phyloP scores from a whole-genome alignment of 2,329 filamentous ascomycete genomes.

The Pseudocercospora fijiensis region DNA sequence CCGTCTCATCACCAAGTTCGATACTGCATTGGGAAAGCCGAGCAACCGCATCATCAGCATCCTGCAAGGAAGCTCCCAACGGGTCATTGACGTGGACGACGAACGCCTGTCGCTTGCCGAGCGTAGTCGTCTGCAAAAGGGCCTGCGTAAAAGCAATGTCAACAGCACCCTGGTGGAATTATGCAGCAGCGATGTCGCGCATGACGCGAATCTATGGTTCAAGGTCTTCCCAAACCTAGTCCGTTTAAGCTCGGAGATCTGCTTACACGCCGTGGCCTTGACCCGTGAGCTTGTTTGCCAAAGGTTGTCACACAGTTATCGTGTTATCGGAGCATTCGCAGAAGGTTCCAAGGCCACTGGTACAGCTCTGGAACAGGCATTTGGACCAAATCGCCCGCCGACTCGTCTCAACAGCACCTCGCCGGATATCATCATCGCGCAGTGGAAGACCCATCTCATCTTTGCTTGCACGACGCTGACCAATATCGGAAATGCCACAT shows the following conservation, averaged over 20 bases:
- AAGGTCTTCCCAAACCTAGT: conserved; percentile 97
- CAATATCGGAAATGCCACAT: conserved; percentile 60
- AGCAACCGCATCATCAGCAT: conserved; percentile 82
- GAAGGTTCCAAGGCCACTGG: conserved; percentile 58
- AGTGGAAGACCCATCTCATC: conserved; percentile 96
- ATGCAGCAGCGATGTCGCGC: conserved; percentile 91
- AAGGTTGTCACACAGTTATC: conserved; percentile 88
- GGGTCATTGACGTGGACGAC: conserved; percentile 88
- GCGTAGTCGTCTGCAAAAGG: conserved; percentile 84
- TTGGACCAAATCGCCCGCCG: conserved; percentile 26
- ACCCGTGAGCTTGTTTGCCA: conserved; percentile 91
- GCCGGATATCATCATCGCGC: conserved; percentile 85
- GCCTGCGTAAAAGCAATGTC: conserved; percentile 78
- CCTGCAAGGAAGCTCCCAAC: conserved; percentile 81
- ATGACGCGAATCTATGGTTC: conserved; percentile 94
- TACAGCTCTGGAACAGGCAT: conserved; percentile 62
- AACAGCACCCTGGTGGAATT: conserved; percentile 88
- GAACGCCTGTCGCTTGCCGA: conserved; percentile 90
- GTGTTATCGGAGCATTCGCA: conserved; percentile 73
- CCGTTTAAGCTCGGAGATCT: conserved; percentile 83
- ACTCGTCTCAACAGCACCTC: conserved; percentile 62
- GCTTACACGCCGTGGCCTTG: conserved; percentile 85
- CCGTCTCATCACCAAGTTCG: conserved; percentile 89
- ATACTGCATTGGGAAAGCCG: conserved; percentile 77
- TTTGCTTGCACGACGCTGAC: conserved; percentile 95